Conservation (phyloP, 805 yeast species). For the Kazachstania taianensis region DNA sequence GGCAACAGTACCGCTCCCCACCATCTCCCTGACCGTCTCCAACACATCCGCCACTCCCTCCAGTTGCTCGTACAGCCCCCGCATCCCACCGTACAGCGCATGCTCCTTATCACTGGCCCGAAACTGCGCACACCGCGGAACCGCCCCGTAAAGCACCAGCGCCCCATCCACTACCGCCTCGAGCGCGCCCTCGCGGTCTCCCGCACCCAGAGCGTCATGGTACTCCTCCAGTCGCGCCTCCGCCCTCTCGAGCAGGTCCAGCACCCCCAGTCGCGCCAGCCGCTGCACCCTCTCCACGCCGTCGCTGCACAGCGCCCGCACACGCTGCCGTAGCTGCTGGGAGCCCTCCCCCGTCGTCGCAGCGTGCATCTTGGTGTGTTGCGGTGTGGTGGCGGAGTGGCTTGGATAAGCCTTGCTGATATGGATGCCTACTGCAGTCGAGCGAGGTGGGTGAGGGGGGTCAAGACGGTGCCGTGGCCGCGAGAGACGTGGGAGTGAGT, state of each 20-base stretch:
- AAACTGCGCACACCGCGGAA: conserved; percentile 34
- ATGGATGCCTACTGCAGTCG: no score
- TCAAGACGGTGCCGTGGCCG: no score
- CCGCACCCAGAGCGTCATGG: conserved; percentile 14
- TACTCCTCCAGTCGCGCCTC: conserved; percentile 29
- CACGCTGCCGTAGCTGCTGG: conserved; percentile 26
- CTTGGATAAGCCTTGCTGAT: no score
- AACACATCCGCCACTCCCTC: conserved; percentile 34
- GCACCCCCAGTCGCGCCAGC: conserved; percentile 28
- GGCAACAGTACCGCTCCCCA: conserved; percentile 22
- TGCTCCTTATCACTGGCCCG: conserved; percentile 33
- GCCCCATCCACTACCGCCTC: conserved; percentile 31
- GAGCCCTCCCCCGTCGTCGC: conserved; percentile 37
- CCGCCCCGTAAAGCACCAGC: conserved; percentile 29
- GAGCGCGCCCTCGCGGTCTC: conserved; percentile 22
- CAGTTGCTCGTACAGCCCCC: conserved; percentile 30
- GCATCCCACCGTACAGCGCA: conserved; percentile 30
- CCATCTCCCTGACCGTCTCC: conserved; percentile 28
- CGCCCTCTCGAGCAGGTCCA: conserved; percentile 31
- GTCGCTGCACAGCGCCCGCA: conserved; percentile 22
- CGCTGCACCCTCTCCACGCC: conserved; percentile 26
- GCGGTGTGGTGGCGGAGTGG: no score
- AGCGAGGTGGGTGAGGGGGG: no score
- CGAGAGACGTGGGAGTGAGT: no score
- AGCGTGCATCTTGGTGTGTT: no score